Evolutionary conservation across 139 green algal species (phyloP), one percentile per base, ranked within the genome.

Genomic region (Zygnema circumcarinatum): DNA sequence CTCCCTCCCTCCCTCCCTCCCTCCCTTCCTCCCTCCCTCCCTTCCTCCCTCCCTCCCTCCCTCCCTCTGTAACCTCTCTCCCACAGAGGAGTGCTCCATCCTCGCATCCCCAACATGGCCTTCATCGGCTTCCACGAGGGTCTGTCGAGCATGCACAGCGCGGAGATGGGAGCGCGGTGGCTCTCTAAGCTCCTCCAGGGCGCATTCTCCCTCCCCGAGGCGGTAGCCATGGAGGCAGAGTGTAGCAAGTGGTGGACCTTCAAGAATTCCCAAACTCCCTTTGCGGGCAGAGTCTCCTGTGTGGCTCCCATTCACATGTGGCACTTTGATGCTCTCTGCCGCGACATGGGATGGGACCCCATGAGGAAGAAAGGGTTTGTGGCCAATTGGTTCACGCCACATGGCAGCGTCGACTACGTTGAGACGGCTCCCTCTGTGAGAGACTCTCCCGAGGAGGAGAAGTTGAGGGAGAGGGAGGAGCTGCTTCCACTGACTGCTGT

Each of bases 81-180:
- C 54, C 29, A 72, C 75, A 83, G 75, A 41, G 75, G 75, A 11
- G 16, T 83, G 29, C 7, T 83, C 3, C 75, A 83, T 29, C 75
- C 75, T 7, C 32, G 29, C 40, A 74, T 83, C 7, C 75, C 75
- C 21, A 41, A 74, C 35, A 41, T 83, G n/a, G 75, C 75, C 16
- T 83, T 83, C 75, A 25, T 83, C 25, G 75, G 75, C n/a, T 83
- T 39, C 75, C 25, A 83, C 75, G 32, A 74, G 75, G 32, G 29
- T 21, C 32, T 83, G 7, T 83, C 75, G 3, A 22, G 7, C 7
- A 22, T 83, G 75, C 75, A 83, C 31, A 16, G 7, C 25, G 25
- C 75, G 31, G 75, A 83, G 75, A 74, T 83, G 75, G 75, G 75
- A 3, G 31, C 75, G 29, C 20, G 32, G 16, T 83, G 75, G 75